These are phyloP conservation scores for Penicillium sp. DNA, from an alignment of 2,329 filamentous ascomycete species.

Conservation along the genomic window DNA sequence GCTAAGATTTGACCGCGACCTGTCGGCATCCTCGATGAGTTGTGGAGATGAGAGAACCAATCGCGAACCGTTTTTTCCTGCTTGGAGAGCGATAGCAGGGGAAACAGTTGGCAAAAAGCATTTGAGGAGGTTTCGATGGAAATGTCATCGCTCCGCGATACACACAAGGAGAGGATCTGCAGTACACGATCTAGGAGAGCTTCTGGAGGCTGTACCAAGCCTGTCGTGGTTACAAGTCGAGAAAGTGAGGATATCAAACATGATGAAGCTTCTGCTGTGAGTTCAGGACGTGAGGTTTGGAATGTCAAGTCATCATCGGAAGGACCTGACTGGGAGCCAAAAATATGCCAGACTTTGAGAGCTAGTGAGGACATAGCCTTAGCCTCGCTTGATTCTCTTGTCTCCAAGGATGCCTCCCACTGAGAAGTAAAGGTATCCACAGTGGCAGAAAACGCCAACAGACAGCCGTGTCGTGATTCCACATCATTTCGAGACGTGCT, in stretches of 20 bases:
- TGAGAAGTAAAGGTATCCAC: conserved; percentile 35
- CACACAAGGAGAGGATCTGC: conserved; percentile 40
- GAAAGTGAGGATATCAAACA: conserved; percentile 42
- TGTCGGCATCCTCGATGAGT: conserved; percentile 39
- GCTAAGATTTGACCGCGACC: conserved; percentile 47
- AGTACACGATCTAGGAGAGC: conserved; percentile 31
- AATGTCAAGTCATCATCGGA: conserved; percentile 43
- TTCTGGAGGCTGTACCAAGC: conserved; percentile 19
- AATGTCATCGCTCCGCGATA: conserved; percentile 42
- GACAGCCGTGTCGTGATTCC: conserved; percentile 47
- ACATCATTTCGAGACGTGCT: conserved; percentile 43
- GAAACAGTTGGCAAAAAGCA: conserved; percentile 43
- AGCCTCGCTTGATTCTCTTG: conserved; percentile 23
- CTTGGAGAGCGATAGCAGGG: conserved; percentile 33
- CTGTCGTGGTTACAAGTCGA: conserved; percentile 20
- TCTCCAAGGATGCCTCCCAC: conserved; percentile 16
- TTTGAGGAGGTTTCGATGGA: conserved; percentile 43
- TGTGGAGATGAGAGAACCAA: conserved; percentile 43
- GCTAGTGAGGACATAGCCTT: conserved; percentile 30
- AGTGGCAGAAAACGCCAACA: conserved; percentile 43
- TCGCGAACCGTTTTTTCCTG: conserved; percentile 37
- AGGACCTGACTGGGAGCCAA: conserved; percentile 34
- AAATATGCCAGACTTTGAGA: conserved; percentile 41
- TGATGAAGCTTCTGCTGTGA: conserved; percentile 45
- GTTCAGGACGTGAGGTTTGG: conserved; percentile 41